Evolutionary conservation across 2,329 filamentous ascomycete genomes (phyloP).

Genomic region (Ceratocystis harringtonii): DNA sequence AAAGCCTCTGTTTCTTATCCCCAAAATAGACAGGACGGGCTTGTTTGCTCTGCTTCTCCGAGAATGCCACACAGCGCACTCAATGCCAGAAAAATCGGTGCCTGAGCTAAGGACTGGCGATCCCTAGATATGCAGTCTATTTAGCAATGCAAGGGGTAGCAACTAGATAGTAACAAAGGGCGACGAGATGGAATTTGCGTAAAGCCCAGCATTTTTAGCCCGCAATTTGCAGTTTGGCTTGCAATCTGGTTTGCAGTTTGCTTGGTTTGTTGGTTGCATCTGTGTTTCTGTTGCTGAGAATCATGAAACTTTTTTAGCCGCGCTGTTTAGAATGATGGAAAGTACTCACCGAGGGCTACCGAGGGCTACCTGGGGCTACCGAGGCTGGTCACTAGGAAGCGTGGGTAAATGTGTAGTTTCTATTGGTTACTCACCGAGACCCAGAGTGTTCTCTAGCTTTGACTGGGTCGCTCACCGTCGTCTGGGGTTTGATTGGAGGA

Average conservation of each 20-base stretch:
- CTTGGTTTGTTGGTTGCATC: neutral
- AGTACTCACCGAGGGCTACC: neutral
- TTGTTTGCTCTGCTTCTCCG: neutral
- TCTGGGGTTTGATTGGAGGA: neutral
- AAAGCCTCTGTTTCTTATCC: too few relatives aligned
- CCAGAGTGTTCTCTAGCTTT: too few relatives aligned
- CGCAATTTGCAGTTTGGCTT: neutral
- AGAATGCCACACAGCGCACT: neutral
- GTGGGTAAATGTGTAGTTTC: neutral
- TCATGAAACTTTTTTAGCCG: slow-evolving; percentile 3
- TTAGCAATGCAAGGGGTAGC: neutral
- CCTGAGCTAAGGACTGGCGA: neutral
- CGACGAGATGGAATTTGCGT: neutral
- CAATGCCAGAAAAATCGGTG: slow-evolving; percentile 1
- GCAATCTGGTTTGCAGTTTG: too few relatives aligned
- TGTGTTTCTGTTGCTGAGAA: neutral
- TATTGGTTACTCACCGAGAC: too few relatives aligned
- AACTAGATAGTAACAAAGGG: neutral
- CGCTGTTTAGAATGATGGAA: neutral
- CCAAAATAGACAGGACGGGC: neutral
- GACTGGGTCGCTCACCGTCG: too few relatives aligned
- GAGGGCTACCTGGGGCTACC: neutral
- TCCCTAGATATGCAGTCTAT: slow-evolving; percentile 3
- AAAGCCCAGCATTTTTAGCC: neutral
- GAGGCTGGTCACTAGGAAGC: neutral